Conservation (phyloP, 148 eudicot genomes). For the Gaultheria prostrata region DNA sequence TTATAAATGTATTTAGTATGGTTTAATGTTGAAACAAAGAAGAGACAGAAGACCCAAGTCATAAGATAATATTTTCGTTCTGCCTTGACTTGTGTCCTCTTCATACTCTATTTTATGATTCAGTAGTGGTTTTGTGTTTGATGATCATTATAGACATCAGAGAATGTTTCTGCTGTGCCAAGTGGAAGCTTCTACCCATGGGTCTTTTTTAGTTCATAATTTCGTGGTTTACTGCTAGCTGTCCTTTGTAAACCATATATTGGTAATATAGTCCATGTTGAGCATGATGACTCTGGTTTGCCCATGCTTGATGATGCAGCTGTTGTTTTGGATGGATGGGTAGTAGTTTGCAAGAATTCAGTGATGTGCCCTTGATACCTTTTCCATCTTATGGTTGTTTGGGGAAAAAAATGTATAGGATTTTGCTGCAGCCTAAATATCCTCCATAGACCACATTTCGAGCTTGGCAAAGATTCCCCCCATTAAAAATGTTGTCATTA, state of each 20-base stretch:
- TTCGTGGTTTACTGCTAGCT: not conserved
- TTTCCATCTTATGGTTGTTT: not conserved
- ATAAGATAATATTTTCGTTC: not conserved
- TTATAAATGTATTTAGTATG: not conserved
- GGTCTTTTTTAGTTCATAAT: not conserved
- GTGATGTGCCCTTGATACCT: not conserved
- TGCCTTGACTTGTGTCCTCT: not conserved
- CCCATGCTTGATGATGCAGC: not conserved
- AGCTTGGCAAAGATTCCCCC: not conserved
- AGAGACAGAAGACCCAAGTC: not conserved
- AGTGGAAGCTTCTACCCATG: not conserved
- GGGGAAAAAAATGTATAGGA: not conserved
- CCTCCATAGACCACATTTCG: not conserved
- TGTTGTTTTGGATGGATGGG: not conserved
- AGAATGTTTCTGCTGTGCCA: not conserved
- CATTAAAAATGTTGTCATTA: not conserved
- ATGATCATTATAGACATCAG: not conserved
- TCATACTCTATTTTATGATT: not conserved
- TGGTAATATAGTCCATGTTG: not conserved
- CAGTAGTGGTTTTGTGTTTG: not conserved
- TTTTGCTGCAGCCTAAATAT: not conserved
- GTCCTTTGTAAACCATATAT: not conserved
- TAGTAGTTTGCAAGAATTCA: not conserved
- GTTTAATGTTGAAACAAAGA: not conserved
- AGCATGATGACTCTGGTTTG: not conserved